phyloP scores from a whole-genome alignment of 176 grass and related monocot species.

The Rhynchospora tenuis region DNA sequence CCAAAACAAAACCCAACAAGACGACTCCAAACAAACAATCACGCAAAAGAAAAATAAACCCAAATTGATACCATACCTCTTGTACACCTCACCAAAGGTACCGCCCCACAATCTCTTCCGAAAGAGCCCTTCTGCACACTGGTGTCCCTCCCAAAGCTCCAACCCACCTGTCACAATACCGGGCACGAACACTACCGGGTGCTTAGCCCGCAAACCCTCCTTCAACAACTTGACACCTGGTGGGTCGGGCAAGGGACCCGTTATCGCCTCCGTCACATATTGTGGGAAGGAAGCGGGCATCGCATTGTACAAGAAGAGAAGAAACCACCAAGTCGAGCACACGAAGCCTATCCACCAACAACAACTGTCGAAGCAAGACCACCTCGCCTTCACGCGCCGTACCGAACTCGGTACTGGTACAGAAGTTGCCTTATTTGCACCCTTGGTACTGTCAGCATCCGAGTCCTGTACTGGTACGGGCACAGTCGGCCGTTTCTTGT shows the following conservation, averaged over 20 bases:
- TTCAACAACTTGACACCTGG: conserved; percentile 88
- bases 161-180: conserved; percentile 93
- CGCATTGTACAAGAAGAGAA: conserved; percentile 93
- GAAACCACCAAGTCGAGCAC: conserved; percentile 88
- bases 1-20: not conserved
- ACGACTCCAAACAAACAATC: not conserved
- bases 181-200: conserved; percentile 94
- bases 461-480: conserved; percentile 27
- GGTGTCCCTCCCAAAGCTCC: conserved; percentile 97
- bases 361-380: conserved; percentile 84
- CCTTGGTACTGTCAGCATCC: conserved; percentile 27
- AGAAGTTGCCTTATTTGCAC: not conserved
- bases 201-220: conserved; percentile 74
- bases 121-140: conserved; percentile 90
- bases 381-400: conserved; percentile 32
- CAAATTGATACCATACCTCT: conserved; percentile 47
- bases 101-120: conserved; percentile 96
- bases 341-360: conserved; percentile 90
- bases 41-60: conserved; percentile 1
- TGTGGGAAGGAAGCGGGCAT: conserved; percentile 96
- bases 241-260: conserved; percentile 74
- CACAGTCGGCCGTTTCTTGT: conserved; percentile 26
- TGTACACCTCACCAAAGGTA: conserved; percentile 88
- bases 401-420: conserved; percentile 25
- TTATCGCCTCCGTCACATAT: conserved; percentile 95